Evolutionary conservation across 2,329 filamentous ascomycete species (phyloP).

Genomic region (Stemphylium beticola): DNA sequence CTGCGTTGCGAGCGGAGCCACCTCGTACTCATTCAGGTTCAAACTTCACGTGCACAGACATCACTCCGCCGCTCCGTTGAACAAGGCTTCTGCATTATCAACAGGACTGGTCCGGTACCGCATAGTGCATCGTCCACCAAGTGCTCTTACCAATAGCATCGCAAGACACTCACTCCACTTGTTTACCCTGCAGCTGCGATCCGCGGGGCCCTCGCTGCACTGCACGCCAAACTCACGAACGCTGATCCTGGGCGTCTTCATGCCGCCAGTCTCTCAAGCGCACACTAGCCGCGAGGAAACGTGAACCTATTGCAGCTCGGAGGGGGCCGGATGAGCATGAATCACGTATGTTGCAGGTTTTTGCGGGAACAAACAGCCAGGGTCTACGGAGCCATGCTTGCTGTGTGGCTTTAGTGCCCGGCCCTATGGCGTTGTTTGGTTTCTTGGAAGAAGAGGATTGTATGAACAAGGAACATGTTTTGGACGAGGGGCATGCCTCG

Average conservation of each 20-base stretch:
- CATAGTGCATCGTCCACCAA: slow-evolving; percentile 2
- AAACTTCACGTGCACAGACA: too few relatives aligned
- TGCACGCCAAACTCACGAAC: slow-evolving; percentile 12
- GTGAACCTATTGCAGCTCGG: slow-evolving; percentile 20
- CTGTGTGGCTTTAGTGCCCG: slow-evolving; percentile 7
- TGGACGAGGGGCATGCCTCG: neutral
- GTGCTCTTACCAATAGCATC: neutral
- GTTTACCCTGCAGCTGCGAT: slow-evolving; percentile 16
- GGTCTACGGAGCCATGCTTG: slow-evolving; percentile 8
- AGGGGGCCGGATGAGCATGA: slow-evolving; percentile 23
- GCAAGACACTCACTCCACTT: neutral
- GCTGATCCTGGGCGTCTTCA: slow-evolving; percentile 11
- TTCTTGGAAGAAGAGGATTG: neutral
- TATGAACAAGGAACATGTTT: neutral
- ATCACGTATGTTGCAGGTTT: slow-evolving; percentile 24
- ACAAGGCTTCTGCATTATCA: neutral
- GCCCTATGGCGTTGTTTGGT: slow-evolving; percentile 3
- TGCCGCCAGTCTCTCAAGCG: slow-evolving; percentile 1
- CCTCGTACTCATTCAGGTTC: neutral
- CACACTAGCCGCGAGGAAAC: slow-evolving; percentile 8
- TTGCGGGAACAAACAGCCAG: slow-evolving; percentile 5
- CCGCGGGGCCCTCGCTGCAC: slow-evolving; percentile 9
- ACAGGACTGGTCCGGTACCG: slow-evolving; percentile 5
- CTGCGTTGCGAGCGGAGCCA: neutral
- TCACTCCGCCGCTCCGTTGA: too few relatives aligned